Conservation (phyloP, 148 eudicot species). For the Camellia sinensis region DNA sequence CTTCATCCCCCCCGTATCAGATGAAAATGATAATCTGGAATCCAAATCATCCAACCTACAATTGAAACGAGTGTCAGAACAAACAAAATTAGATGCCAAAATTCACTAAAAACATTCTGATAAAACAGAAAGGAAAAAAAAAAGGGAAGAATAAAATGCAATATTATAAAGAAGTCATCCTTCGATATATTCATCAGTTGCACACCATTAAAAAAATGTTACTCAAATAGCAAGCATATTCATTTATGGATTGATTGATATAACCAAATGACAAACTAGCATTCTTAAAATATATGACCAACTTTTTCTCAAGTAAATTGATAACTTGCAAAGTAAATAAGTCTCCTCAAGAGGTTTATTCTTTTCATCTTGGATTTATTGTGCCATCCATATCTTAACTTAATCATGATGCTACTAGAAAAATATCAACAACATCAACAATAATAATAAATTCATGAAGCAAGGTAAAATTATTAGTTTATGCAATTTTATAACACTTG, state of each 20-base stretch:
- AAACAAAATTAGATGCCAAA: neutral
- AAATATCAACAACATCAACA: neutral
- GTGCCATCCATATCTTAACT: neutral
- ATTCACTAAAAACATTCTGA: neutral
- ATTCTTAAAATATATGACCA: neutral
- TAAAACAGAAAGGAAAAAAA: neutral
- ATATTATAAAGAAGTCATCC: neutral
- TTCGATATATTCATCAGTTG: neutral
- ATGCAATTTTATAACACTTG: neutral
- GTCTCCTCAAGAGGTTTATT: neutral
- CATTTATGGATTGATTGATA: neutral
- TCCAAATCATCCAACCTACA: conserved; percentile 35
- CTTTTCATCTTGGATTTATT: neutral
- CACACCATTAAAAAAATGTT: neutral
- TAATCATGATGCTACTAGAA: neutral
- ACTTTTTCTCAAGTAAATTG: neutral
- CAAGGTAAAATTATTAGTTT: neutral
- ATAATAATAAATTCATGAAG: neutral
- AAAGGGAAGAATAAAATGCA: neutral
- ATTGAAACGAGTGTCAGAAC: neutral
- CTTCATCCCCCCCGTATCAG: conserved; percentile 40
- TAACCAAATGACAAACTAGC: neutral
- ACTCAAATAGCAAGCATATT: neutral
- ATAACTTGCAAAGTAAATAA: neutral
- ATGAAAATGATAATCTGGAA: conserved; percentile 28